Base-by-base conservation (phyloP, 2,329 filamentous ascomycete species). In the Ophiosphaerella narmari region DNA sequence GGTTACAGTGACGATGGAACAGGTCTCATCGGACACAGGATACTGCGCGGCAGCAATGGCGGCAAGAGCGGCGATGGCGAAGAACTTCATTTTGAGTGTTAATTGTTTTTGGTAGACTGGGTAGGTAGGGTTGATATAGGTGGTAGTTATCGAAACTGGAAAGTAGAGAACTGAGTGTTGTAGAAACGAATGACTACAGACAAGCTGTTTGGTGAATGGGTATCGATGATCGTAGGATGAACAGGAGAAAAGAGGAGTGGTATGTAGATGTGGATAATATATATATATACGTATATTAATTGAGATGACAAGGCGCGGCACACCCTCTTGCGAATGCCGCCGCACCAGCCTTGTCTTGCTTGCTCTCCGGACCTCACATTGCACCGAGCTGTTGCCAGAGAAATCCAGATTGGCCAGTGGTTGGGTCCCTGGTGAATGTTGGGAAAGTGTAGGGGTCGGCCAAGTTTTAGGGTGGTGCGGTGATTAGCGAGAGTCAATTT, bases 151-250 rank as follows among this genome's bases (percentile, higher is more conserved):
- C 36, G 40, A 41, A 54, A 50, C 26, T 45, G 42, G 24, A 43
- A 45, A 29, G 49, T 55, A 57, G 48, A 50, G 50, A 60, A 35
- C 39, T 48, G 35, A 52, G 50, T 47, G 47, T 48, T 46, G 42
- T 21, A 29, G 36, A 52, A 69, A 68, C 57, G 66, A 69, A 60
- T 67, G 63, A 52, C 60, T 68, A 65, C 63, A 62, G 65, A 55
- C 46, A 57, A 54, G 48, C 63, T 66, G 62, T 66, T 45, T 55
- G 60, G 56, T 57, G 29, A 39, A 50, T 52, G 23, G 43, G 57
- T 29, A 11, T 29, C 7, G 11, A 11, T 29, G 26, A 29, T 29
- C 11, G 26, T 8, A 21, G 48, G 41, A 43, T 46, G 34, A 42
- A 36, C 7, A 11, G 26, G 37, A 43, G 14, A 32, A 47, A 37